Base-by-base conservation (phyloP, 1,284 basidiomycete genomes). In the Anthracocystis panici-leucophaei region DNA sequence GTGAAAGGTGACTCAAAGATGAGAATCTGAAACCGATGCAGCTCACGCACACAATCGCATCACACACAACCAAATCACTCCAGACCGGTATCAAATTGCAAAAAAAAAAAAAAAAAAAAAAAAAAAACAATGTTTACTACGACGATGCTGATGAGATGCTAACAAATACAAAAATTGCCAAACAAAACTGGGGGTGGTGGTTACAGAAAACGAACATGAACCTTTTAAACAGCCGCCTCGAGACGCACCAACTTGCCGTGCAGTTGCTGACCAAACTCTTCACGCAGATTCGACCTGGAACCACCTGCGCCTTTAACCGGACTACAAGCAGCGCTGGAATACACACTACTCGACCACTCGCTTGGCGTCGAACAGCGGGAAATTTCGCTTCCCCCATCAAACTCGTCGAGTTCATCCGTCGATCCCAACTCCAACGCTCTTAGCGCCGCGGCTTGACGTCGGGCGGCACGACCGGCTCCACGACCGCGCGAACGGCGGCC, bases 381-480 rank as follows among this genome's bases (percentile, higher is more conserved):
- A 18, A 54, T 12, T 3, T 66, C 65, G 42, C 60, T 54, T 20
- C 54, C 45, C 46, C 38, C 51, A 41, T 27, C 61, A 5, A 61
- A 55, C 14, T 69, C 65, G 58, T 27, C 18, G 10, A 64, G 49
- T 42, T 74, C 61, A 38, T 60, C 61, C 31, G 67, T 70, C 58
- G 29, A 46, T 23, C 45, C 58, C 8, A 62, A 40, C 5, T 62
- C 55, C n/a, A 69, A 45, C 1, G 78, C 68, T 10, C 65, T 51
- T 4, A 78, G 44, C 3, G 78, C 78, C 3, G 78, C 77, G 1
- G 78, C 78, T 55, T 74, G 70, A 29, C 78, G 65, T 46, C 78
- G 64, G 3, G 78, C 78, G 1, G 78, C 78, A 6, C 78, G 60
- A 8, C 78, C 78, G 1, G 78, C 78, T 16, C 78, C 78, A n/a